These are phyloP conservation scores for Cercospora nicotianae DNA, from an alignment of 2,329 filamentous ascomycete genomes.

Conservation along the genomic window DNA sequence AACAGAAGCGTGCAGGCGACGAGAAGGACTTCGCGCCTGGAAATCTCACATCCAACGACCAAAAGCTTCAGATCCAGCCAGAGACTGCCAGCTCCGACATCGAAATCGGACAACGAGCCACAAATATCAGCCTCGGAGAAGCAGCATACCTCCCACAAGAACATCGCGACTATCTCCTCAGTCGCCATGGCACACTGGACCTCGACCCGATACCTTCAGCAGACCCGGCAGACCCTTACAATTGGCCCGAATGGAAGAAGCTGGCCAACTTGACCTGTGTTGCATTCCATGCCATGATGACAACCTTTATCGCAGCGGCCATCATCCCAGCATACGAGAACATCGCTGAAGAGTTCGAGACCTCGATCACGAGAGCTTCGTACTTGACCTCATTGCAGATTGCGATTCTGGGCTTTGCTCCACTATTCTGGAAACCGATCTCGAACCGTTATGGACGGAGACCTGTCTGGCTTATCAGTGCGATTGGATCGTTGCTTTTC, in stretches of 20 bases:
- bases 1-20: not conserved
- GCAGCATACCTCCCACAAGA: conserved; percentile 43
- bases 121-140: conserved; percentile 31
- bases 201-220: conserved; percentile 55
- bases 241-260: conserved; percentile 54
- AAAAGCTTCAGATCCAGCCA: not conserved
- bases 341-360: conserved; percentile 54
- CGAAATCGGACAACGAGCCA: conserved; percentile 30
- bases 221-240: conserved; percentile 56
- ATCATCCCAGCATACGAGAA: conserved; percentile 57
- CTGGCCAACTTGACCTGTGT: conserved; percentile 55
- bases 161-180: conserved; percentile 53
- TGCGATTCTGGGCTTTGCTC: conserved; percentile 54
- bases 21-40: conserved; percentile 14
- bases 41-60: not conserved
- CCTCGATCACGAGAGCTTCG: conserved; percentile 51
- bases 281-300: conserved; percentile 53
- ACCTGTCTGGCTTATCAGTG: conserved; percentile 55
- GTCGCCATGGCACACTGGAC: conserved; percentile 55
- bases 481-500: conserved; percentile 49
- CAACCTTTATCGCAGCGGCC: conserved; percentile 55
- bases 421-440: conserved; percentile 59
- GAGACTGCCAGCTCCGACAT: conserved; percentile 20
- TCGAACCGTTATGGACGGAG: conserved; percentile 56
- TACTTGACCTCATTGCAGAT: conserved; percentile 60